Evolutionary conservation across 2,329 filamentous ascomycete species (phyloP).

Genomic region (Pezicula neosporulosa): DNA sequence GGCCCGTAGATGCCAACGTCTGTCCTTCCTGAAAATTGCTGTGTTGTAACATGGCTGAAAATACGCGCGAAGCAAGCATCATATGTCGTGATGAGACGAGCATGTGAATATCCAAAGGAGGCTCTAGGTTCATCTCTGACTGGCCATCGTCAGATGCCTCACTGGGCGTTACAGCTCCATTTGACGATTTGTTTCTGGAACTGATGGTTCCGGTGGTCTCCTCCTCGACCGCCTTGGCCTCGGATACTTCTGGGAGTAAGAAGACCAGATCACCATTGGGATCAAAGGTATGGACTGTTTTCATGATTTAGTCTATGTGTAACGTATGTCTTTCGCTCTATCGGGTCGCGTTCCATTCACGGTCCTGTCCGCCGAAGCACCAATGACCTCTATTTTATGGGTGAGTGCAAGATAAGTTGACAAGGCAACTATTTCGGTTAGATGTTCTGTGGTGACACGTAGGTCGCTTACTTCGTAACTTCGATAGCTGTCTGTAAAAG

Average conservation of each 20-base stretch:
- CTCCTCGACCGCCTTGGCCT: not conserved
- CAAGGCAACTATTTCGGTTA: no score
- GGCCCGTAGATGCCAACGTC: conserved; percentile 3
- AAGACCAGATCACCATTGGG: conserved; percentile 10
- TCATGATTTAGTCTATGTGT: no score
- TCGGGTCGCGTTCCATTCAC: no score
- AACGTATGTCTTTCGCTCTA: no score
- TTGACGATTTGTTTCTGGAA: conserved; percentile 15
- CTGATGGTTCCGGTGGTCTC: conserved; percentile 13
- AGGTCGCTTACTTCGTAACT: no score
- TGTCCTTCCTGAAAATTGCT: conserved; percentile 17
- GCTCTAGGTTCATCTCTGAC: not conserved
- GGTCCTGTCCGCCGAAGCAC: no score
- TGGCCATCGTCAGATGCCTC: not conserved
- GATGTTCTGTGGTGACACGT: no score
- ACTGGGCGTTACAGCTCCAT: not conserved
- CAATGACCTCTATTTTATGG: no score
- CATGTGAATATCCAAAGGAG: conserved; percentile 4
- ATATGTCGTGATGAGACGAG: conserved; percentile 11
- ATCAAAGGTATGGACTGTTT: conserved; percentile 2
- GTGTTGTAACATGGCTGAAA: conserved; percentile 18
- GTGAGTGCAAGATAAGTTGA: no score
- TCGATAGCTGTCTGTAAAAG: no score
- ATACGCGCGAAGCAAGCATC: conserved; percentile 19
- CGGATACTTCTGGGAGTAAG: not conserved